Evolutionary conservation across 2,329 filamentous ascomycete genomes (phyloP).

Genomic region (Pseudogymnoascus sp.): DNA sequence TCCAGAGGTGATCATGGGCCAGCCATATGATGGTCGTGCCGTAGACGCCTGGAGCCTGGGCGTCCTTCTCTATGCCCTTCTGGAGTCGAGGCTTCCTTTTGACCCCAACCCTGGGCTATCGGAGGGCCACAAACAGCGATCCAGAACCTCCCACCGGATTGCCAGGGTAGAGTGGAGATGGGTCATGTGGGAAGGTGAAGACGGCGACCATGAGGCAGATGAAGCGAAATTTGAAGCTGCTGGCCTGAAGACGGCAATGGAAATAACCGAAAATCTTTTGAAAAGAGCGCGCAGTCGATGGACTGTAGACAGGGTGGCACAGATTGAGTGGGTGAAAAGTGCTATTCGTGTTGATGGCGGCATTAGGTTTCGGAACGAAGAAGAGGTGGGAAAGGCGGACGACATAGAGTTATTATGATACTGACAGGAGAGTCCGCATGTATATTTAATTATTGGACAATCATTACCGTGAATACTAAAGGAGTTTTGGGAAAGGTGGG

Average conservation of each 20-base stretch:
- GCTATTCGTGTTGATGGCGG: conserved; percentile 65
- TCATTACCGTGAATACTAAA: neutral
- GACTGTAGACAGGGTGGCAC: conserved; percentile 65
- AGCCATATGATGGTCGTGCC: conserved; percentile 84
- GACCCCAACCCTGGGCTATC: conserved; percentile 74
- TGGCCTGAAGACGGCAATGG: conserved; percentile 67
- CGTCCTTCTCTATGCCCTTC: conserved; percentile 84
- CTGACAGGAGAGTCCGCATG: neutral
- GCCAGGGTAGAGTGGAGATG: conserved; percentile 93
- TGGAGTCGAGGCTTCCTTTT: conserved; percentile 90
- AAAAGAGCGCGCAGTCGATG: conserved; percentile 76
- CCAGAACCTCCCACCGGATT: conserved; percentile 85
- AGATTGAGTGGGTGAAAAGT: conserved; percentile 67
- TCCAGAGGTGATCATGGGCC: conserved; percentile 91
- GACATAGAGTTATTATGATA: conserved; percentile 3
- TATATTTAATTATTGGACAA: conserved; percentile 7
- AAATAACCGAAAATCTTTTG: conserved; percentile 76
- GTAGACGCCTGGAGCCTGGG: conserved; percentile 95
- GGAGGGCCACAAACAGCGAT: conserved; percentile 68
- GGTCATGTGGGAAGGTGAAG: conserved; percentile 75
- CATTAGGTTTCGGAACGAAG: conserved; percentile 52
- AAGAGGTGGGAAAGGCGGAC: conserved; percentile 10
- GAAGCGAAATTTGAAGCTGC: conserved; percentile 53
- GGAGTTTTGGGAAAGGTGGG: conserved; percentile 6
- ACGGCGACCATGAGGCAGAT: conserved; percentile 76